Evolutionary conservation across 495 filamentous ascomycete species (phyloP).

Genomic region (Xylaria palmicola): DNA sequence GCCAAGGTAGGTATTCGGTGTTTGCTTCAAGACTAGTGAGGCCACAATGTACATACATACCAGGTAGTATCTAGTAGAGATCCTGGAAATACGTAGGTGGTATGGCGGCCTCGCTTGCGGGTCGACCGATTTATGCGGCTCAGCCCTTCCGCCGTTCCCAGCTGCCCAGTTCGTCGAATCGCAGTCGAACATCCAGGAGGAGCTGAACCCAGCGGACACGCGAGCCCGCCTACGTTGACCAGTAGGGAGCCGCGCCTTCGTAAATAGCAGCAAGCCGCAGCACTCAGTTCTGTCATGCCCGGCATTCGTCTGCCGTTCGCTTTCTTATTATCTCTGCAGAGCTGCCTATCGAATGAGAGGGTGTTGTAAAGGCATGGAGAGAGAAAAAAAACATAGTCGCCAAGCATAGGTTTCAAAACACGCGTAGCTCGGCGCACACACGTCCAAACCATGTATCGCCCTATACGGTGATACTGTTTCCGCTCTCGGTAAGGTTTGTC

Average conservation of each 20-base stretch:
- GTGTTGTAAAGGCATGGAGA: no score
- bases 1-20: not conserved
- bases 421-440: slow-evolving; percentile 5
- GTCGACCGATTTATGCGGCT: not conserved
- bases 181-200: not conserved
- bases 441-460: not conserved
- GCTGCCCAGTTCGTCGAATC: not conserved
- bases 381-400: not conserved
- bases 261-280: slow-evolving; percentile 6
- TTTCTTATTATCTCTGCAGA: no score
- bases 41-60: not conserved
- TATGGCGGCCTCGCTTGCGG: no score
- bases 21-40: not conserved
- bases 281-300: no score
- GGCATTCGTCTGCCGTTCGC: no score
- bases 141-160: slow-evolving; percentile 1
- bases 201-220: not conserved
- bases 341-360: no score
- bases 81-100: no score
- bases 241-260: no score
- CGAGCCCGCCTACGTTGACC: not conserved
- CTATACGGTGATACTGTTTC: not conserved
- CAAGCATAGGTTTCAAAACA: not conserved
- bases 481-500: slow-evolving; percentile 1
- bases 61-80: no score